Conservation (phyloP, 352 stramenopile genomes). For the Globisporangium apiculatum region DNA sequence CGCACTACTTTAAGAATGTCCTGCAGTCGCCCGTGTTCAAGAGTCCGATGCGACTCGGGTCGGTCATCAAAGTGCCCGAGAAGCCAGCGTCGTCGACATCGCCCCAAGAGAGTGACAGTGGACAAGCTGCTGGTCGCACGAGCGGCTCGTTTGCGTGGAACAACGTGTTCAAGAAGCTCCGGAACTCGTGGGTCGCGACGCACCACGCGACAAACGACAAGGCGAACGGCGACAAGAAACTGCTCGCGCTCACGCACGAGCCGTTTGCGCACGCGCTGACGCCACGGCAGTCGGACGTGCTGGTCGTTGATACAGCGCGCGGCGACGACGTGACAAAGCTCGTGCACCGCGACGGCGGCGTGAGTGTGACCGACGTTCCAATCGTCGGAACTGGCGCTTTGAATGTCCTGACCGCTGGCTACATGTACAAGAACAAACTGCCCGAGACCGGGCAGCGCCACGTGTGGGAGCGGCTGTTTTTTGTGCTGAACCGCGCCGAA, state of each 20-base stretch:
- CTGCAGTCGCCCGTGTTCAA: conserved; percentile 81
- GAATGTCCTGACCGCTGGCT: conserved; percentile 74
- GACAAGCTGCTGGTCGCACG: conserved; percentile 5
- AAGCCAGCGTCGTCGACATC: conserved; percentile 38
- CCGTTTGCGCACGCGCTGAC: conserved; percentile 44
- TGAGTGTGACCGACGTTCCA: conserved; percentile 54
- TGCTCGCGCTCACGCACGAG: conserved; percentile 67
- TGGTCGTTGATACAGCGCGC: conserved; percentile 73
- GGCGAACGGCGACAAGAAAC: conserved; percentile 55
- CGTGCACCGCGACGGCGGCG: conserved; percentile 67
- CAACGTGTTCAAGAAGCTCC: conserved; percentile 70
- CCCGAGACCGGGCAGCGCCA: conserved; percentile 75
- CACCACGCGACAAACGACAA: conserved; percentile 28
- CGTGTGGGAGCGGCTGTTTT: conserved; percentile 83
- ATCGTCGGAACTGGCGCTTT: conserved; percentile 18
- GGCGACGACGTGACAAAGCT: conserved; percentile 80
- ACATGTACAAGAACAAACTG: conserved; percentile 88
- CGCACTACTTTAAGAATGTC: conserved; percentile 81
- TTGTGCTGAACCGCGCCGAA: conserved; percentile 69
- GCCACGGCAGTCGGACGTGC: conserved; percentile 52
- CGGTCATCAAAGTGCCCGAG: conserved; percentile 58
- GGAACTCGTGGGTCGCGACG: conserved; percentile 70
- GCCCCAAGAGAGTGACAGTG: conserved; percentile 19
- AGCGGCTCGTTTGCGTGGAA: conserved; percentile 74
- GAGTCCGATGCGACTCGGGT: conserved; percentile 64